Base-by-base conservation (phyloP, 176 grass and related monocot genomes). In the Phyllostachys edulis region DNA sequence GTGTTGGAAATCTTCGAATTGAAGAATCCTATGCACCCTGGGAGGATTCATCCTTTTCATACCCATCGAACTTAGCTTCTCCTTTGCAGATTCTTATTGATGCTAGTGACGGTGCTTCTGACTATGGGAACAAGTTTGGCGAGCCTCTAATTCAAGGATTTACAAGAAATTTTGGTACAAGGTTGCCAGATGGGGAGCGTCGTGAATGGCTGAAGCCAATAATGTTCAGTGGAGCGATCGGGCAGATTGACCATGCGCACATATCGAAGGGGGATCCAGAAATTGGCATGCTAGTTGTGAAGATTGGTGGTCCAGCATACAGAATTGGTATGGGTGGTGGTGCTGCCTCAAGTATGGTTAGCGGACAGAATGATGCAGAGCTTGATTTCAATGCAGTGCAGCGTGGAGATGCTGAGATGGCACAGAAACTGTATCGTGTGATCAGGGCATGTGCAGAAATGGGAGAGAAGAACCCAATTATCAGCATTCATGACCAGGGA, bases 101-200 rank as follows among this genome's bases (percentile, higher is more conserved):
- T 85, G 82, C 94, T 39, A 97, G 91, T 78, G 87, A 97, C 24
- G 91, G 89, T 44, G 91, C 91, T 18, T 94, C 91, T 78, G 91
- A 97, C 78, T 97, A 97, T 40, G 94, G 94, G 42, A 97, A 94
- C 70, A 97, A 97, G 55, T 97, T 97, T 71, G 91, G 94, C n/a
- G 94, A 94, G 69, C 89, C 91, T 65, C 18, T 94, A 81, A 97
- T 97, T 85, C 91, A 90, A 52, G 94, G 94, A 38, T 97, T 66
- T 52, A 97, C 82, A 6, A 90, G 94, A 81, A 97, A 54, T 44
- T 94, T 97, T 68, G 94, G 94, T 1, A 90, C 84, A 85, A 93
- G 94, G 64, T 32, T 73, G 71, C 47, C 1, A 32, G 36, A 54
- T 54, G 71, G 71, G 27, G 71, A 73, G 9, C 75, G 94, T 3